Conservation (phyloP, 176 grass and related monocot species). For the Puccinellia tenuiflora region DNA sequence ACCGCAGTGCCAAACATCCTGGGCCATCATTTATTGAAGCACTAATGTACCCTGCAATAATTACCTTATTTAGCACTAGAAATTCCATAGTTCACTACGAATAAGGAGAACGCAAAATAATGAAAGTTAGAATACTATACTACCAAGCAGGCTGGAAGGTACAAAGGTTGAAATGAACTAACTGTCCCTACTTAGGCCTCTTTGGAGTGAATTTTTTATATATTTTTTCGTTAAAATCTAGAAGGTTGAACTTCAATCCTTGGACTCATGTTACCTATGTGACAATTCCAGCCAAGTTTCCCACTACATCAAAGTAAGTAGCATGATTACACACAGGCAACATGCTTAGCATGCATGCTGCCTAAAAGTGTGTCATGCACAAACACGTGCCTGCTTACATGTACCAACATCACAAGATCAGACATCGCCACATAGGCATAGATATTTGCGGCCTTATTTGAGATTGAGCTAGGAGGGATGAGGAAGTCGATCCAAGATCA, state of each 20-base stretch:
- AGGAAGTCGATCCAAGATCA: neutral
- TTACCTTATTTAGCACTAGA: conserved; percentile 21
- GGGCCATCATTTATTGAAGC: conserved; percentile 70
- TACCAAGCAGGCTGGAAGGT: neutral
- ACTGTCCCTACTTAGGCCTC: neutral
- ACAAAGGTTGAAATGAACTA: neutral
- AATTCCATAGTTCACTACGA: neutral
- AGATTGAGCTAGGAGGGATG: neutral
- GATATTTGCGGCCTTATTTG: neutral
- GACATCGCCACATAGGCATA: neutral
- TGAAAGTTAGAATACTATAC: neutral
- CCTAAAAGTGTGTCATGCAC: neutral
- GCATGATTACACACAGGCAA: neutral
- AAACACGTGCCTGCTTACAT: neutral
- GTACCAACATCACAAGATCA: neutral
- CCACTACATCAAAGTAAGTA: neutral
- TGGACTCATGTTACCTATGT: neutral
- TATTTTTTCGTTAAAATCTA: neutral
- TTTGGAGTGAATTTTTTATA: neutral
- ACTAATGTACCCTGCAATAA: conserved; percentile 76
- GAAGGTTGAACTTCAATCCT: neutral
- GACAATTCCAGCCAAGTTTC: neutral
- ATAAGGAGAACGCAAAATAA: neutral
- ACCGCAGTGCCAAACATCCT: conserved; percentile 79
- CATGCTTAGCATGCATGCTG: neutral